Evolutionary conservation across 352 stramenopile species (phyloP), one percentile per base, ranked within the genome.

Genomic region (Lagenidium giganteum): DNA sequence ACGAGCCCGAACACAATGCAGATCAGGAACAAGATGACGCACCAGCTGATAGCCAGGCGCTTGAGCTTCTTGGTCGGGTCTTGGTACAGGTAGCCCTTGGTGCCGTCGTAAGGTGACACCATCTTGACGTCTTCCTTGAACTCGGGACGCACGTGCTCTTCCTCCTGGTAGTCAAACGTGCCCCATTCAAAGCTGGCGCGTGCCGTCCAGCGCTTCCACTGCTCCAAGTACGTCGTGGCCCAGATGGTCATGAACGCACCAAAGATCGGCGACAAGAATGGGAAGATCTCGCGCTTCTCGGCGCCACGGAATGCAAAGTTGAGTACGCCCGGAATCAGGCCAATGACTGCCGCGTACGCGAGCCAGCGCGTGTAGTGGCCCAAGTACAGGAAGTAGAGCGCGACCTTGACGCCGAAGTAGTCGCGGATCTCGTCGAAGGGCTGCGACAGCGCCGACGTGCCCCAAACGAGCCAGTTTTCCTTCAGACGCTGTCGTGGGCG

Each of bases 351-450:
- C 17, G 96, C 82, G 42, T 96, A 95, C n/a, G 98, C 55, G 22
- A 99, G 70, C 77, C 96, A 97, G 45, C 93, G 91, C 28, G 93
- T 97, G 62, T 94, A 96, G 64, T 98, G 93, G 12, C 97, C 91
- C 18, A 98, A 51, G 80, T 96, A 99, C 26, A 96, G 66, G 59
- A 98, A 99, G 68, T 98, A 99, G 45, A 99, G 95, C 17, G 88
- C 87, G 44, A 99, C 87, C 61, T 98, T 87, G 47, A 85, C 77
- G 39, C 80, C 80, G 60, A 90, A 93, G 56, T 93, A 93, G 42
- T 86, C 66, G 47, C 80, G 85, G 40, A 93, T 83, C 20, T 69
- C 66, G 42, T 90, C 72, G 33, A 93, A 87, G 0, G 80, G 80
- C 53, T 93, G 80, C 36, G 64, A 75, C 80, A 88, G 88, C 2